phyloP scores from a whole-genome alignment of 176 grass and related monocot species.

The Elaeis guineensis region DNA sequence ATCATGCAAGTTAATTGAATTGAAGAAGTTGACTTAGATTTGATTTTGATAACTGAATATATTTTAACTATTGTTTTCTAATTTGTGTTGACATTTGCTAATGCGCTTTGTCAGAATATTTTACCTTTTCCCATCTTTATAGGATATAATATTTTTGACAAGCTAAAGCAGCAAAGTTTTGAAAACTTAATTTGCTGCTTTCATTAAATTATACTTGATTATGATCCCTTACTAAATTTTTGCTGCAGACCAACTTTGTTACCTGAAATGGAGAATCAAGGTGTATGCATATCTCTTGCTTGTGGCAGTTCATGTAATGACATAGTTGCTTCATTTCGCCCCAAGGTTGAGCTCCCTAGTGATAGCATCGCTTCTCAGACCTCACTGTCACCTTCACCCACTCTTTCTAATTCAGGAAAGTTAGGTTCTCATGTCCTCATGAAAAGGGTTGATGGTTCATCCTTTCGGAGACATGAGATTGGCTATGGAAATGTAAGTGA shows the following conservation, averaged over 20 bases:
- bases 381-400: slow-evolving; percentile 18
- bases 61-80: too few relatives aligned
- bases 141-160: too few relatives aligned
- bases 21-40: too few relatives aligned
- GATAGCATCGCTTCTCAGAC: slow-evolving; percentile 34
- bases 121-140: too few relatives aligned
- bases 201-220: background rate
- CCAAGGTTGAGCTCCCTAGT: slow-evolving; percentile 46
- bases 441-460: slow-evolving; percentile 26
- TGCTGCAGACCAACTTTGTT: slow-evolving; percentile 48
- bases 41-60: too few relatives aligned
- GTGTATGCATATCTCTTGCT: slow-evolving; percentile 77
- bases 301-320: slow-evolving; percentile 31
- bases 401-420: slow-evolving; percentile 39
- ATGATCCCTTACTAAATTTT: background rate
- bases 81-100: too few relatives aligned
- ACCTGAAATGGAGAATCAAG: slow-evolving; percentile 37
- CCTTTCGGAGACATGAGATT: slow-evolving; percentile 25
- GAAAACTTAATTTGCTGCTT: slow-evolving; percentile 2
- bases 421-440: slow-evolving; percentile 52
- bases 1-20: too few relatives aligned
- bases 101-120: too few relatives aligned
- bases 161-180: too few relatives aligned
- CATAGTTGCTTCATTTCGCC: slow-evolving; percentile 63
- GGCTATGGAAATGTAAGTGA: slow-evolving; percentile 49